Base-by-base conservation (phyloP, 2,329 filamentous ascomycete species). In the Stachybotrys chlorohalonatus region DNA sequence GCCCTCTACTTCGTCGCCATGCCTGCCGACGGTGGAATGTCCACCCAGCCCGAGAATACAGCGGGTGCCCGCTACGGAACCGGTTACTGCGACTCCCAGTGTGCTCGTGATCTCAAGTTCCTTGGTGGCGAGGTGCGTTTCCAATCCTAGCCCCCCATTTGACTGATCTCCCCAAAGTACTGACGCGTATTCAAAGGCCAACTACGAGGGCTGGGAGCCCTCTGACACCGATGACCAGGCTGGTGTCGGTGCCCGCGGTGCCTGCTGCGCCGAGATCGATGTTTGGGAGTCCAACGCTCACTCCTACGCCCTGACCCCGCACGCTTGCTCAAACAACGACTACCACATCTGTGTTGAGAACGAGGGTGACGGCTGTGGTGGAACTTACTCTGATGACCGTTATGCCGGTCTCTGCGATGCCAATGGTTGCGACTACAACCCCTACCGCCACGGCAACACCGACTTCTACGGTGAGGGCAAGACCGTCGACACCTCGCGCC, bases 41-140 rank as follows among this genome's bases (percentile, higher is more conserved):
- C 76, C 9, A 42, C 50, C 24, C 50, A 52, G 64, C 62, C 73
- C 1, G 71, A 66, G 52, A 82, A 82, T 67, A 72, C 74, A 53
- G 82, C 76, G 32, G 82, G 82, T 56, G 81, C 82, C 15, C 71
- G 74, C 54, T 82, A 80, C 58, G 82, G 82, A 48, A 82, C 79
- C 2, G 82, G 82, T 6, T 85, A 85, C 70, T 85, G 82, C 52
- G 80, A 83, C 60, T 74, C 79, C 1, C 79, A 82, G 65, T 83
- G 80, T 72, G 71, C 47, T 78, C 78, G 56, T 62, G 61, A 11
- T 63, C 64, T 6, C 8, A 52, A 52, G 50, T 79, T 80, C 58
- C 77, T 79, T 62, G 74, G 73, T 57, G 77, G 77, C 11, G 59
- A 70, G 61, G 74, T 74, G 63, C 55, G 64, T 39, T 39, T n/a